phyloP scores from a whole-genome alignment of 1,139 yeast genomes.

The Wickerhamomyces sp. region DNA sequence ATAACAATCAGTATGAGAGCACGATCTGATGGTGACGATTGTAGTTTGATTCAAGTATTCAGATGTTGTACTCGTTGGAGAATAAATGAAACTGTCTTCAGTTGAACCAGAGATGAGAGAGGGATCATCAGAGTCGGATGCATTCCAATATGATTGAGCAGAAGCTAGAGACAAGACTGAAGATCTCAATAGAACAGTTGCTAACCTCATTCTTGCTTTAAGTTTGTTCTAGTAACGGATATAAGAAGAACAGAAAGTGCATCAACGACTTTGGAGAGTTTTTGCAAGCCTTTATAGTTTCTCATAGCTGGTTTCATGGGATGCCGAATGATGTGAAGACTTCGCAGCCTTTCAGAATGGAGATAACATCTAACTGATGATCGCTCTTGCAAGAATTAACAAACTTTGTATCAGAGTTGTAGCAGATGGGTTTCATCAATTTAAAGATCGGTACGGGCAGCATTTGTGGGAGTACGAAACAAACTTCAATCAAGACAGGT shows the following conservation, averaged over 20 bases:
- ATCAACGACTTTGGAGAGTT: no score
- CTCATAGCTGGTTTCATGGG: no score
- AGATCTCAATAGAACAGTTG: neutral
- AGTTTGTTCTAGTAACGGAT: no score
- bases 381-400: no score
- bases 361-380: no score
- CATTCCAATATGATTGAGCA: slow-evolving; percentile 4
- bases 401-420: slow-evolving; percentile 1
- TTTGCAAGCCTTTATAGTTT: no score
- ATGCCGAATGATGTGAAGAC: no score
- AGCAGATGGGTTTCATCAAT: slow-evolving; percentile 1
- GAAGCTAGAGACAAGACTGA: neutral
- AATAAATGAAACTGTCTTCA: slow-evolving; percentile 1
- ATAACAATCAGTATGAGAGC: slow-evolving; percentile 31
- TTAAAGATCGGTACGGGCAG: neutral
- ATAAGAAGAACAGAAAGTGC: no score
- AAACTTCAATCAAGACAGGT: neutral
- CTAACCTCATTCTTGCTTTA: neutral
- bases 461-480: neutral
- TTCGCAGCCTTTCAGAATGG: no score
- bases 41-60: slow-evolving; percentile 5
- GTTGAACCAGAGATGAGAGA: neutral
- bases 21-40: slow-evolving; percentile 35
- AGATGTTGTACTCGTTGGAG: neutral
- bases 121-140: neutral